Evolutionary conservation across 2,329 filamentous ascomycete species (phyloP).

Genomic region (Fusarium haematococcum): DNA sequence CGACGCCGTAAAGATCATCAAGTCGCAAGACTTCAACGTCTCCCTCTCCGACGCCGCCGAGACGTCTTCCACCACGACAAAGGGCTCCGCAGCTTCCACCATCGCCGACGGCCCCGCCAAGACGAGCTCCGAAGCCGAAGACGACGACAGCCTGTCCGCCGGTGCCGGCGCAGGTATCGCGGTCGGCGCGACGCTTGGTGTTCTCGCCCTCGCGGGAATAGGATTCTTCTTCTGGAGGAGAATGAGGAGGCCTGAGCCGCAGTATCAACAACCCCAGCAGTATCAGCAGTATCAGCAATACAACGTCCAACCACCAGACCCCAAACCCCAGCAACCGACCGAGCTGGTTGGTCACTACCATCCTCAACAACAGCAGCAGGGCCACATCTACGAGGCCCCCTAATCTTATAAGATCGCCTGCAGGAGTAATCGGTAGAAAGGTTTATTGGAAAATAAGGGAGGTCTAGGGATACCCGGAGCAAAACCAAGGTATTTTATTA

Average conservation of each 20-base stretch:
- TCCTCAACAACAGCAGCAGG: neutral
- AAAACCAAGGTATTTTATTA: neutral
- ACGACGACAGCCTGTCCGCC: neutral
- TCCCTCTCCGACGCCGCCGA: neutral
- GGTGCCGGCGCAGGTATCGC: slow-evolving; percentile 14
- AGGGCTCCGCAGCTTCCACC: neutral
- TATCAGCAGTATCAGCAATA: neutral
- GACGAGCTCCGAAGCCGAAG: neutral
- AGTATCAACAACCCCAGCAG: neutral
- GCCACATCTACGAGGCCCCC: neutral
- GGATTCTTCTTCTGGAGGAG: slow-evolving; percentile 13
- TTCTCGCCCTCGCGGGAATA: neutral
- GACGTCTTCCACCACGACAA: neutral
- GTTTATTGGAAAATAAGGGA: neutral
- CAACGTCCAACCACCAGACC: neutral
- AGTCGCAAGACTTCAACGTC: slow-evolving; percentile 14
- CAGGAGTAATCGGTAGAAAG: neutral
- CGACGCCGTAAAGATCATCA: neutral
- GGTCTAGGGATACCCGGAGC: neutral
- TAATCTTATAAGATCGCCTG: neutral
- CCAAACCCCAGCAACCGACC: neutral
- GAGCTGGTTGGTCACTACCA: neutral
- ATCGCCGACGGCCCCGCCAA: neutral
- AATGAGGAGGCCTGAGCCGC: neutral
- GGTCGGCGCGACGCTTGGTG: neutral